These are phyloP conservation scores for Oryza nivara DNA, from an alignment of 176 grass and related monocot genomes.

Conservation along the genomic window DNA sequence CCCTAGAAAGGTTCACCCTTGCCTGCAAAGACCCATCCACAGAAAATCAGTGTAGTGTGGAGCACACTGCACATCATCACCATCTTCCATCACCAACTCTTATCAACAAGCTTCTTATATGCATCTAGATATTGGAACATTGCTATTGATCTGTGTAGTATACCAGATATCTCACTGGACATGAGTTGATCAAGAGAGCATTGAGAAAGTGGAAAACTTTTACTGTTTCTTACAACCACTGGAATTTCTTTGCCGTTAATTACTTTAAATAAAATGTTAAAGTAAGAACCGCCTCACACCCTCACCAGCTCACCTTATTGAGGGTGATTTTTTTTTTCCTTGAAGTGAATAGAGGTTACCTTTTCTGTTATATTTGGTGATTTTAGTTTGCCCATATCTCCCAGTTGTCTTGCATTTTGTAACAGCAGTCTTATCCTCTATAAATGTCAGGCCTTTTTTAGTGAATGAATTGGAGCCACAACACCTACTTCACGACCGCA, in stretches of 20 bases:
- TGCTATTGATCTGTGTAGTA: neutral
- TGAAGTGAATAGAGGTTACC: conserved; percentile 9
- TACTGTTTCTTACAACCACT: neutral
- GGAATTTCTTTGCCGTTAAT: neutral
- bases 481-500: conserved; percentile 92
- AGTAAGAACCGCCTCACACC: neutral
- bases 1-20: neutral
- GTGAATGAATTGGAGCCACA: conserved; percentile 96
- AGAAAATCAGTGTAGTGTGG: neutral
- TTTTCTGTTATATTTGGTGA: conserved; percentile 41
- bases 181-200: conserved; percentile 10
- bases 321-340: conserved; percentile 3
- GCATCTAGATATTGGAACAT: conserved; percentile 1
- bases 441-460: conserved; percentile 75
- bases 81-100: neutral
- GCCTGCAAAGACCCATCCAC: neutral
- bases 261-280: conserved; percentile 6
- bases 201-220: neutral
- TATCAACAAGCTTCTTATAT: conserved; percentile 7
- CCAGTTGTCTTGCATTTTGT: conserved; percentile 36
- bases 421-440: conserved; percentile 27
- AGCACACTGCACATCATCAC: neutral
- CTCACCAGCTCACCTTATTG: neutral
- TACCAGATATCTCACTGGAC: conserved; percentile 9
- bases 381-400: conserved; percentile 27